Evolutionary conservation across 352 stramenopile genomes (phyloP).

Genomic region (Phytophthora niederhauseri): DNA sequence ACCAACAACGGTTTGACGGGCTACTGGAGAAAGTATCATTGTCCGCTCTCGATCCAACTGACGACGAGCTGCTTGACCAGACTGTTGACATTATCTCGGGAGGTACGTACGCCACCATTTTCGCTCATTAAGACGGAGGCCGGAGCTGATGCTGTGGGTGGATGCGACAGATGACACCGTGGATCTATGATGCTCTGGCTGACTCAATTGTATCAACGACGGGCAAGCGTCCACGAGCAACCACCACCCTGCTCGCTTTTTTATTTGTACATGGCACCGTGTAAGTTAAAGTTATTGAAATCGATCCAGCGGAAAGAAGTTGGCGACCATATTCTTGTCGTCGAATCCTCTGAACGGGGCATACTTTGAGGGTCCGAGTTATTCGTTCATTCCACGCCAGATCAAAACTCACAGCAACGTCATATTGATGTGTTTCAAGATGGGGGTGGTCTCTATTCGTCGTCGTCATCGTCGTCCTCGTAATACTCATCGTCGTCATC

Average conservation of each 20-base stretch:
- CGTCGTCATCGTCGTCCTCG: constrained; percentile 50
- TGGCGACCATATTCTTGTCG: constrained; percentile 10
- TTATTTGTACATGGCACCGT: constrained; percentile 50
- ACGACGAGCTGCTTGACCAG: constrained; percentile 60
- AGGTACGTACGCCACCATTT: constrained; percentile 31
- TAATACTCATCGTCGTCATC: constrained; percentile 48
- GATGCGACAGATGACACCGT: constrained; percentile 47
- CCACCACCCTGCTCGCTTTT: constrained; percentile 28
- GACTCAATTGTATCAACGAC: constrained; percentile 19
- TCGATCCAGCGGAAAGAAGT: constrained; percentile 25
- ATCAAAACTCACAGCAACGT: constrained; percentile 3
- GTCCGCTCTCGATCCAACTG: constrained; percentile 63
- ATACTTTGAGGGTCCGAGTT: background rate
- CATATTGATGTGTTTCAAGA: background rate
- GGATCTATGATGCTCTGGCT: constrained; percentile 32
- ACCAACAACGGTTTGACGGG: constrained; percentile 67
- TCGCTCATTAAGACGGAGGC: background rate
- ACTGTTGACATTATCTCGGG: constrained; percentile 53
- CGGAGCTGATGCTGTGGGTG: constrained; percentile 4
- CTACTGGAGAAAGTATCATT: constrained; percentile 69
- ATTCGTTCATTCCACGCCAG: background rate
- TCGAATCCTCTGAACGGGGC: constrained; percentile 5
- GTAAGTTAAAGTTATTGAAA: constrained; percentile 56
- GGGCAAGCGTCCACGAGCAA: constrained; percentile 21
- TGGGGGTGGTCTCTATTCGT: constrained; percentile 30